Conservation (phyloP, 108 stramenopile species). For the Stephanodiscus triporus region DNA sequence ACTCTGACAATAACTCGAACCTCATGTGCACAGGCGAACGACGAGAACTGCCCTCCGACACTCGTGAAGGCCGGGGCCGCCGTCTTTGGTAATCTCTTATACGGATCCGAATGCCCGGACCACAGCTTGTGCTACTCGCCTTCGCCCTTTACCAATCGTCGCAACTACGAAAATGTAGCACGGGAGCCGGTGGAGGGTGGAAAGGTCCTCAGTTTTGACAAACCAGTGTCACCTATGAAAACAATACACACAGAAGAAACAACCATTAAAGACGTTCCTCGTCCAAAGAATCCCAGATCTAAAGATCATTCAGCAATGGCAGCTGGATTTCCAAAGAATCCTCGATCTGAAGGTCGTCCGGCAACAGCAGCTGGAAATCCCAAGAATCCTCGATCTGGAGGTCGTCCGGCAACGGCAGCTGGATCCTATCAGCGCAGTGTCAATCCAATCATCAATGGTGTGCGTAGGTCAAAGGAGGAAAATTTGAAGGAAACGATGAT, state of each 20-base stretch:
- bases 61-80: slow-evolving; percentile 37
- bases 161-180: slow-evolving; percentile 13
- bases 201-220: slow-evolving; percentile 29
- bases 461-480: slow-evolving; percentile 39
- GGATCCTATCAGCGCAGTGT: slow-evolving; percentile 24
- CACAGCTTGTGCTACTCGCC: slow-evolving; percentile 48
- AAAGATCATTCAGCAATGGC: not conserved
- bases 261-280: not conserved
- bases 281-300: not conserved
- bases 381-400: not conserved
- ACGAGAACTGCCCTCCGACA: slow-evolving; percentile 32
- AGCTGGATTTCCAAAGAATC: not conserved
- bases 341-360: too few relatives aligned
- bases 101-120: slow-evolving; percentile 44
- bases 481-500: slow-evolving; percentile 27
- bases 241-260: slow-evolving; percentile 10
- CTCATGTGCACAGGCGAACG: slow-evolving; percentile 13
- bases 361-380: not conserved
- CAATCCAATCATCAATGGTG: slow-evolving; percentile 35
- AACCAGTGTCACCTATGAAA: slow-evolving; percentile 10
- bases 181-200: slow-evolving; percentile 6
- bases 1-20: not conserved
- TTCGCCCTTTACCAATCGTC: slow-evolving; percentile 28
- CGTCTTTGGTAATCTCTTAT: slow-evolving; percentile 38
- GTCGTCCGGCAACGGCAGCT: slow-evolving; percentile 1